Evolutionary conservation across 768 basidiomycete species (phyloP).

Genomic region (Daedaleopsis nitida): DNA sequence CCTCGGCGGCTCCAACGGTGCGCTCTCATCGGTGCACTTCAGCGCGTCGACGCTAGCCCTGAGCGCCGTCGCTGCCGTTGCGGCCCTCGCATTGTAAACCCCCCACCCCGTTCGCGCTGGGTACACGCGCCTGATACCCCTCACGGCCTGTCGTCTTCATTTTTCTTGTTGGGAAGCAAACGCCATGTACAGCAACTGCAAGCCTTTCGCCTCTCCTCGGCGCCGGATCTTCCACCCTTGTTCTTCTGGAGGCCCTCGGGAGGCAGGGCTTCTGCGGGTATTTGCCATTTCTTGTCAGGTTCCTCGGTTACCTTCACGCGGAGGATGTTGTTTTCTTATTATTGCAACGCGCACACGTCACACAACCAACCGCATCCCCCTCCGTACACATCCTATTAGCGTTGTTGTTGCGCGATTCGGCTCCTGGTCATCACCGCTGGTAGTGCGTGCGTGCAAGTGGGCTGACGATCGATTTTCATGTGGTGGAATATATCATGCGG

Average conservation of each 20-base stretch:
- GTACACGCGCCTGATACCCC: slow-evolving; percentile 17
- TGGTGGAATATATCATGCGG: slow-evolving; percentile 3
- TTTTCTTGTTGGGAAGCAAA: slow-evolving; percentile 16
- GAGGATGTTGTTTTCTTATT: slow-evolving; percentile 19
- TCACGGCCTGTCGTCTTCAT: neutral
- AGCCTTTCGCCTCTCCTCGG: slow-evolving; percentile 20
- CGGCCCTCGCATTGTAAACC: slow-evolving; percentile 26
- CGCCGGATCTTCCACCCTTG: slow-evolving; percentile 18
- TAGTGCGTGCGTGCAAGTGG: slow-evolving; percentile 16
- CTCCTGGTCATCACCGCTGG: slow-evolving; percentile 17
- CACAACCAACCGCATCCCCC: neutral
- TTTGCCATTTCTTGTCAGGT: neutral
- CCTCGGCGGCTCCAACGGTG: slow-evolving; percentile 25
- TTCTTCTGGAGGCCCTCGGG: slow-evolving; percentile 18
- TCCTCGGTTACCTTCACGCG: neutral
- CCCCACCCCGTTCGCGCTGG: slow-evolving; percentile 11
- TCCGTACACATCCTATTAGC: neutral
- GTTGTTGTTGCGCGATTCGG: slow-evolving; percentile 6
- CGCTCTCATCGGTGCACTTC: slow-evolving; percentile 27
- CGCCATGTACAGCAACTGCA: slow-evolving; percentile 22
- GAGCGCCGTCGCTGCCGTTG: slow-evolving; percentile 23
- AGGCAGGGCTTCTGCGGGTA: slow-evolving; percentile 15
- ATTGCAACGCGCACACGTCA: neutral
- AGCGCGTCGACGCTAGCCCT: slow-evolving; percentile 26
- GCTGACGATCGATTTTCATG: slow-evolving; percentile 6